phyloP scores from a whole-genome alignment of 257 asterid genomes.

The Solanum dulcamara region DNA sequence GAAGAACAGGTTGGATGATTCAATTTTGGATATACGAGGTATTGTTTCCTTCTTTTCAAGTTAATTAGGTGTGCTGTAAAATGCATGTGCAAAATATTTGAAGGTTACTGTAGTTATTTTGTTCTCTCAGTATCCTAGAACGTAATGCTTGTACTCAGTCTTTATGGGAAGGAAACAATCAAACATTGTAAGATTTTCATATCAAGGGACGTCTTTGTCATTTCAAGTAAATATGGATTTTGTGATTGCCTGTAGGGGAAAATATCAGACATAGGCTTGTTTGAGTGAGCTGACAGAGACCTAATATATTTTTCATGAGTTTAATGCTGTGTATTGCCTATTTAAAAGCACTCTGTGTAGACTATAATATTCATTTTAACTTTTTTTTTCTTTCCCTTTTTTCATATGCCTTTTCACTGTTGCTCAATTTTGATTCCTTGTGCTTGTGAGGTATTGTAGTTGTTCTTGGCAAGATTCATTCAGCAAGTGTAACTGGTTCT shows the following conservation, averaged over 20 bases:
- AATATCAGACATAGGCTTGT: not conserved
- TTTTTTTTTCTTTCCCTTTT: not conserved
- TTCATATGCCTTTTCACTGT: not conserved
- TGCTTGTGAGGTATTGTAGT: slow-evolving; percentile 19
- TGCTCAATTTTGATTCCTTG: not conserved
- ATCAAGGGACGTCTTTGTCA: not conserved
- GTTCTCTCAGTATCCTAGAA: not conserved
- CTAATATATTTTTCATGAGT: not conserved
- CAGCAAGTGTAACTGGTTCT: slow-evolving; percentile 10
- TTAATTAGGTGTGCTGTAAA: not conserved
- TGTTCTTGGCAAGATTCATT: slow-evolving; percentile 44
- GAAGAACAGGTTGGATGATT: slow-evolving; percentile 34
- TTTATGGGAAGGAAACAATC: not conserved
- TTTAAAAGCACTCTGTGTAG: not conserved
- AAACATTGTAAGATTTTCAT: not conserved
- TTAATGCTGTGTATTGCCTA: not conserved
- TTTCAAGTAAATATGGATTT: not conserved
- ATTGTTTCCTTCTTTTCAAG: not conserved
- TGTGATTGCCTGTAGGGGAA: not conserved
- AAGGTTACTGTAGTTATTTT: not conserved
- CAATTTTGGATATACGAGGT: slow-evolving; percentile 61
- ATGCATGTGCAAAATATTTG: not conserved
- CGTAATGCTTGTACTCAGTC: not conserved
- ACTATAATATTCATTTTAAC: not conserved
- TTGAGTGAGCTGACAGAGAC: not conserved